Evolutionary conservation across 2,329 filamentous ascomycete species (phyloP), one percentile per base, ranked within the genome.

Genomic region (Aspergillus sp.): DNA sequence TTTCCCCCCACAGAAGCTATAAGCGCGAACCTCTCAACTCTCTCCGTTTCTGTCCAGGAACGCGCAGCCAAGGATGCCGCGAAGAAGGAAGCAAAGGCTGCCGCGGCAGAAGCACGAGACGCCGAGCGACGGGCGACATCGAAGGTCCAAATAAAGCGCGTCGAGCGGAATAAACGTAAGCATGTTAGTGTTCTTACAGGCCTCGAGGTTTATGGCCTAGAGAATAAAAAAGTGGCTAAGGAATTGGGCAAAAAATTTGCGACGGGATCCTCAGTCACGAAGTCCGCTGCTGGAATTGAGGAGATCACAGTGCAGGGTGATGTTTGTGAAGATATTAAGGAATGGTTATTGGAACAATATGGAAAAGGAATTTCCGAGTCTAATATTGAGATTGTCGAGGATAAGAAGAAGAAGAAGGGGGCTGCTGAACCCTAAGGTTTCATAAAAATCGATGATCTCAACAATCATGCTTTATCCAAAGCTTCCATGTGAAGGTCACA

Each of bases 191-290:
- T 93, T 15, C 87, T 99, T n/a, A 86, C 86, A 6, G 95, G 95
- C 0, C 82, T 99, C 19, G 95, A 99, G 75, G 87, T 89, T 0
- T 96, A 97, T 70, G 91, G 91, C 0, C 76, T 98, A 42, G 93
- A 98, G 56, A 83, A 97, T 70, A 99, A 99, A 78, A 98, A 97
- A 80, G 82, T 96, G 7, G 88, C 93, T 58, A 98, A 98, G 81
- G 95, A 98, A 70, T 88, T 98, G 66, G 95, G 95, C 62, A 99
- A 98, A 85, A 98, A 97, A 79, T 98, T 99, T 72, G 95, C 95
- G 30, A 98, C 95, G 9, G 95, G 95, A 0, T 89, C 88, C 15
- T 93, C 89, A 45, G 95, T 99, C 45, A 98, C 93, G 8, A 96
- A 97, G 79, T 85, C 89, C 1, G 84, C 91, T 0, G 87, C 86